These are phyloP conservation scores for Suzukiozyma palmioleophila DNA, from an alignment of 1,139 yeast species.

Conservation along the genomic window DNA sequence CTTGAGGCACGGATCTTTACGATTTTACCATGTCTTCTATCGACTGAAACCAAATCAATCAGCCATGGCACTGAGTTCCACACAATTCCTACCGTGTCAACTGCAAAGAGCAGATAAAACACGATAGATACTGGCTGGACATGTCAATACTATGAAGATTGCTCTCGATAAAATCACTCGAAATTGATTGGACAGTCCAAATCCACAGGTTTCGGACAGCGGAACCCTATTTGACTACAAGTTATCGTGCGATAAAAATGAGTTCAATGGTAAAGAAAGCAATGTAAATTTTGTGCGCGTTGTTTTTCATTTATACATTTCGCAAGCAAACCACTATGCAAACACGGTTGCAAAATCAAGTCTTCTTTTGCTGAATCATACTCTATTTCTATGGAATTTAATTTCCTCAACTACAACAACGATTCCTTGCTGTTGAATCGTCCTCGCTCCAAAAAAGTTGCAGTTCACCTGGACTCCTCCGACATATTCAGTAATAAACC, in stretches of 20 bases:
- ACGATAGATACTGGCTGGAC: no score
- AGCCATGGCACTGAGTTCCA: no score
- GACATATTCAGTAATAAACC: background rate
- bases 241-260: background rate
- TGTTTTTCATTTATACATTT: no score
- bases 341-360: background rate
- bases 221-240: background rate
- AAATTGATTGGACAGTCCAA: background rate
- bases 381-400: conserved; percentile 1
- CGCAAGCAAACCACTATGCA: no score
- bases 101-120: no score
- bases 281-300: background rate
- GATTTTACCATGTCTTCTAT: conserved; percentile 4
- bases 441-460: conserved; percentile 1
- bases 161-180: background rate
- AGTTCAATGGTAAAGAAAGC: background rate
- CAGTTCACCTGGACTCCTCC: background rate
- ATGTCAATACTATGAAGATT: background rate
- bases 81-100: no score
- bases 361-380: background rate
- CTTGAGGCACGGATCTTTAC: conserved; percentile 6
- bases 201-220: background rate
- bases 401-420: conserved; percentile 3
- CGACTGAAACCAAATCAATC: background rate
- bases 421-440: background rate